phyloP scores from a whole-genome alignment of 768 basidiomycete genomes.

The Gloeostereum incarnatum region DNA sequence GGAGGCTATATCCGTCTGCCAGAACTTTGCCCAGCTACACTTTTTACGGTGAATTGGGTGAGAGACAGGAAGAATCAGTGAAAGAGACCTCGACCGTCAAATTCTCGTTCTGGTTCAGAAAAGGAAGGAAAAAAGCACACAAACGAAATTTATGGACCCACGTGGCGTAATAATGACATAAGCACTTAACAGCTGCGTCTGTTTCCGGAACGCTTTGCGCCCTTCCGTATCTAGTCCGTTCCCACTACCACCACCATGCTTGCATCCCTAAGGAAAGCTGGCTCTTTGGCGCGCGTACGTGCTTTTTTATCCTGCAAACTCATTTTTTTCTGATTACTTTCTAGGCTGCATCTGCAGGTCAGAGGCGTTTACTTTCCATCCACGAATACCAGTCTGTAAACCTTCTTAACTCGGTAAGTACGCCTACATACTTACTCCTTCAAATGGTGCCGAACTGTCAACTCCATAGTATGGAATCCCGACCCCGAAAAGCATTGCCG shows the following conservation, averaged over 20 bases:
- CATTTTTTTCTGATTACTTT: slow-evolving; percentile 5
- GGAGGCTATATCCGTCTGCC: slow-evolving; percentile 52
- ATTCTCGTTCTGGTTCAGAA: too few relatives aligned
- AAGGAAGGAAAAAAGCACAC: too few relatives aligned
- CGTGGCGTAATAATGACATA: too few relatives aligned
- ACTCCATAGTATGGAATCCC: slow-evolving; percentile 78
- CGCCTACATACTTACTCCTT: background rate
- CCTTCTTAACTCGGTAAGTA: slow-evolving; percentile 80
- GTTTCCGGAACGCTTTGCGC: too few relatives aligned
- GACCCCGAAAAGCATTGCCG: slow-evolving; percentile 85
- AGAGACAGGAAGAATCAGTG: slow-evolving; percentile 87
- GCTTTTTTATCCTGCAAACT: background rate
- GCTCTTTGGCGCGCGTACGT: slow-evolving; percentile 55
- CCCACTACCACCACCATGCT: slow-evolving; percentile 45
- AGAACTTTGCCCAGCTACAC: slow-evolving; percentile 40
- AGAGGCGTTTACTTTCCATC: slow-evolving; percentile 89
- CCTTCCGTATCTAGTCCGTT: too few relatives aligned
- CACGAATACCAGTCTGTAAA: slow-evolving; percentile 98
- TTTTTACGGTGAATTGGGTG: slow-evolving; percentile 29
- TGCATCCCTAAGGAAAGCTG: slow-evolving; percentile 54
- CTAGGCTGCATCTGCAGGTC: slow-evolving; percentile 65
- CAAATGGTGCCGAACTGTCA: background rate
- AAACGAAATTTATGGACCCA: too few relatives aligned
- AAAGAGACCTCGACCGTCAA: too few relatives aligned
- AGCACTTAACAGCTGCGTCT: too few relatives aligned